Evolutionary conservation across 192 early-diverging fungal genomes (phyloP).

Genomic region (Ambispora gerdemannii): DNA sequence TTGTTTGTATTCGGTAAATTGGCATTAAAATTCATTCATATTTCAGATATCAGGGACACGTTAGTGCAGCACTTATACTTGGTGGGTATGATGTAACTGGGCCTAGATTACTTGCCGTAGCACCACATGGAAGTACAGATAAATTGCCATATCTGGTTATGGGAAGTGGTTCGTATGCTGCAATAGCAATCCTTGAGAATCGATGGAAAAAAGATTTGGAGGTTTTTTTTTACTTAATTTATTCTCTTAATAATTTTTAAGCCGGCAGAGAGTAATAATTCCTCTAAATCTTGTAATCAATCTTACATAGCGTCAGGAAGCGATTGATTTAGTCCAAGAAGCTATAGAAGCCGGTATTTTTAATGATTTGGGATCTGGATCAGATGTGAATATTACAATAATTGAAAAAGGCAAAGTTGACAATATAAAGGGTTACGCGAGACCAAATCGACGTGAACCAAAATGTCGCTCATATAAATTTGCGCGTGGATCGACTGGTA

Average conservation of each 20-base stretch:
- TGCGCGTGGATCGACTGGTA: constrained; percentile 23
- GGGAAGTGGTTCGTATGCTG: constrained; percentile 92
- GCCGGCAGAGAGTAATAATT: background rate
- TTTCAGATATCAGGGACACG: constrained; percentile 90
- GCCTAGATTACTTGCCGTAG: constrained; percentile 86
- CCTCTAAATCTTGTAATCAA: constrained; percentile 2
- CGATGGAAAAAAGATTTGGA: constrained; percentile 75
- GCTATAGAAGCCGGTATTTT: constrained; percentile 98
- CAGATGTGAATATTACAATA: constrained; percentile 91
- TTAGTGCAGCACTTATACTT: constrained; percentile 90
- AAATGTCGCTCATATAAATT: constrained; percentile 86
- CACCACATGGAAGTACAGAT: constrained; percentile 94
- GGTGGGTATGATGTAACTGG: constrained; percentile 91
- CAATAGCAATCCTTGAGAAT: constrained; percentile 94
- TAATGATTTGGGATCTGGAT: constrained; percentile 97
- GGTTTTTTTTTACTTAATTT: constrained; percentile 36
- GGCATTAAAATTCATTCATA: background rate
- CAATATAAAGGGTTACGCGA: constrained; percentile 77
- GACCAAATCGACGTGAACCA: constrained; percentile 80
- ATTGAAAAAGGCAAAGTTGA: constrained; percentile 86
- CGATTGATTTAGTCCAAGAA: constrained; percentile 84
- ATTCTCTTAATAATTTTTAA: background rate
- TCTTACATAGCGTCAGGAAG: constrained; percentile 72
- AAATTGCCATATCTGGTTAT: constrained; percentile 96
- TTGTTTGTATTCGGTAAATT: background rate